Conservation (phyloP, 2,329 filamentous ascomycete genomes). For the Cryphonectria nitschkei region DNA sequence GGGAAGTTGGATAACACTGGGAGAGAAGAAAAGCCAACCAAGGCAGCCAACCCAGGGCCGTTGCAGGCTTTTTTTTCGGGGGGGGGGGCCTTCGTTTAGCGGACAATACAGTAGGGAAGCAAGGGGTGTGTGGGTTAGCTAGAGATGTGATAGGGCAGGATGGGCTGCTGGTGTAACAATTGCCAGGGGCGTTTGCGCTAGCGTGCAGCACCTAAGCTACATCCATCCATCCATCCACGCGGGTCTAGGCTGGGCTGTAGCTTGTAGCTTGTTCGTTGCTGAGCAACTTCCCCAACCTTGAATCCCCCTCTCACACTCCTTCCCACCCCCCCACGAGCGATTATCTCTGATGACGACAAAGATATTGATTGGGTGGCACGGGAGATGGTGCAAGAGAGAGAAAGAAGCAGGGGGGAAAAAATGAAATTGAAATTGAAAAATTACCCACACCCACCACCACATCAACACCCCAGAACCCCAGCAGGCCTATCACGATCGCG, state of each 20-base stretch:
- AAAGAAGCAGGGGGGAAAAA: background rate
- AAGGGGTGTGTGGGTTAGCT: background rate
- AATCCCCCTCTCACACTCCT: background rate
- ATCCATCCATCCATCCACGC: background rate
- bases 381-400: background rate
- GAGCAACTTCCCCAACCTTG: background rate
- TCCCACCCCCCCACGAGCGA: background rate
- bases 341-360: conserved; percentile 1
- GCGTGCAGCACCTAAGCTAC: background rate
- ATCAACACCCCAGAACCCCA: background rate
- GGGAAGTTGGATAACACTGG: background rate
- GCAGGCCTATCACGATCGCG: background rate
- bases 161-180: conserved; percentile 1
- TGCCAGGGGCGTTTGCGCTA: background rate
- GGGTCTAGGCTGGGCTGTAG: background rate
- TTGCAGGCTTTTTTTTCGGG: background rate
- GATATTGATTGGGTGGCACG: background rate
- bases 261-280: background rate
- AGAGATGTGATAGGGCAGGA: conserved; percentile 2
- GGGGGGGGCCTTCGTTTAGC: background rate
- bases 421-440: background rate
- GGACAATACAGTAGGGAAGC: background rate
- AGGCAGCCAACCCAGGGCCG: conserved; percentile 1
- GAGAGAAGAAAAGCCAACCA: background rate
- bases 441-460: background rate